Percentiles rank a stretch among this genome's conserved stretches.
Conservation (phyloP, 2,329 filamentous ascomycete genomes). For the Claviceps humidiphila region DNA sequence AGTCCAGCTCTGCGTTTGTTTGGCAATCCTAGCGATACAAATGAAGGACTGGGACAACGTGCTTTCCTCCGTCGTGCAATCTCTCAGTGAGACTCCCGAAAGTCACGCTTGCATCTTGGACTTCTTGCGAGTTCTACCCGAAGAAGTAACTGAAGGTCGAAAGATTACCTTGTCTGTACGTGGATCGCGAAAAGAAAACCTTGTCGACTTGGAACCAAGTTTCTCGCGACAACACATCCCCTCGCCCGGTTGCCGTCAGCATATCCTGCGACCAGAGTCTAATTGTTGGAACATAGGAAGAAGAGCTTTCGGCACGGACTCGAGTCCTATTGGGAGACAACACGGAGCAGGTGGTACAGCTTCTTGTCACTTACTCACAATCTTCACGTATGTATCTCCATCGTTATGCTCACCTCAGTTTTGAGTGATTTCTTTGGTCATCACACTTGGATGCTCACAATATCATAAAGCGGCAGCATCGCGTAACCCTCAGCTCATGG, state of each 20-base stretch:
- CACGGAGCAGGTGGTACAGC: constrained; percentile 69
- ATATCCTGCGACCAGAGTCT: constrained; percentile 17
- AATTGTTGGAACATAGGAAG: constrained; percentile 59
- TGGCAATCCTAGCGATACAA: constrained; percentile 90
- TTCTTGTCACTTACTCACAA: constrained; percentile 82
- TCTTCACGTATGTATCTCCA: constrained; percentile 58
- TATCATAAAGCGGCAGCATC: constrained; percentile 50
- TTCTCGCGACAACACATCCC: constrained; percentile 18
- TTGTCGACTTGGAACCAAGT: constrained; percentile 26
- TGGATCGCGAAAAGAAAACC: constrained; percentile 44
- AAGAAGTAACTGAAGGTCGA: constrained; percentile 97
- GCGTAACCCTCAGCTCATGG: constrained; percentile 78
- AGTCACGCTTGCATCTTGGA: constrained; percentile 83
- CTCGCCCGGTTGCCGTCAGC: constrained; percentile 23
- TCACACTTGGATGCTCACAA: not conserved
- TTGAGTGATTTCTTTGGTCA: not conserved
- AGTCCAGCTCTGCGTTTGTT: constrained; percentile 85
- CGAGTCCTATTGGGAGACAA: constrained; percentile 85
- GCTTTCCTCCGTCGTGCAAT: constrained; percentile 63
- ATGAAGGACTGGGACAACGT: constrained; percentile 96
- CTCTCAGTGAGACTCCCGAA: constrained; percentile 62
- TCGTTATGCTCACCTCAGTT: not conserved
- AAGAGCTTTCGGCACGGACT: constrained; percentile 78
- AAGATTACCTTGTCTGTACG: constrained; percentile 98
- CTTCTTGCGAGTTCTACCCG: constrained; percentile 89